Conservation (phyloP, 108 stramenopile genomes). For the Seminavis robusta region DNA sequence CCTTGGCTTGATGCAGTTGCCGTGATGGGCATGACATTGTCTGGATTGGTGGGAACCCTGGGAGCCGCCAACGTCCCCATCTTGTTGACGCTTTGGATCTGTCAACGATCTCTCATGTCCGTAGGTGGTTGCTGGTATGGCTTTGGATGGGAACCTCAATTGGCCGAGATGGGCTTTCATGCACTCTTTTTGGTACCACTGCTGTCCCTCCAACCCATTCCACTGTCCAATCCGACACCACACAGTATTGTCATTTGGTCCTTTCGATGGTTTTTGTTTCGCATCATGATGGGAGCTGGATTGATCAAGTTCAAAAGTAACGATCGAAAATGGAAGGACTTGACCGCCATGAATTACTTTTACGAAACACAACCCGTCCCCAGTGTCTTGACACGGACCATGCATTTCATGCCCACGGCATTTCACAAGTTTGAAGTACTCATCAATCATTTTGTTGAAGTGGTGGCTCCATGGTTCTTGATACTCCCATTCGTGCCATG, state of each 20-base stretch:
- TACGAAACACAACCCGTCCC: slow-evolving; percentile 74
- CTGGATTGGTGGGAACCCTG: slow-evolving; percentile 24
- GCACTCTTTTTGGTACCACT: slow-evolving; percentile 66
- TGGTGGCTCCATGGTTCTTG: slow-evolving; percentile 57
- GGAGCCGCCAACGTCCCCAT: slow-evolving; percentile 64
- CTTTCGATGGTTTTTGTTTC: slow-evolving; percentile 54
- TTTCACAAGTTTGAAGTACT: slow-evolving; percentile 62
- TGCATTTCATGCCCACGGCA: slow-evolving; percentile 48
- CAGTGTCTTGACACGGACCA: slow-evolving; percentile 52
- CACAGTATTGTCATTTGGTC: slow-evolving; percentile 38
- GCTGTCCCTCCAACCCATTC: slow-evolving; percentile 38
- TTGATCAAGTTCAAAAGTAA: slow-evolving; percentile 51
- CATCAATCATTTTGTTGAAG: slow-evolving; percentile 66
- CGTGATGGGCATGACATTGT: slow-evolving; percentile 34
- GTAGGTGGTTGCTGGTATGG: slow-evolving; percentile 61
- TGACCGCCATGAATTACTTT: slow-evolving; percentile 64
- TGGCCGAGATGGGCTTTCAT: slow-evolving; percentile 61
- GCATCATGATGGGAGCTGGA: slow-evolving; percentile 72
- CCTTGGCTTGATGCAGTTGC: slow-evolving; percentile 64
- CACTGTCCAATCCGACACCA: slow-evolving; percentile 20
- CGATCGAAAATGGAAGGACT: slow-evolving; percentile 57
- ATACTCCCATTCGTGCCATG: slow-evolving; percentile 28
- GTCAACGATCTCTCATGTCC: slow-evolving; percentile 63
- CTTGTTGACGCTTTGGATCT: slow-evolving; percentile 45
- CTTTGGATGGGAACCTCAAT: slow-evolving; percentile 70